A percentile compares a stretch with the other conserved stretches of the same genome.
These are phyloP conservation scores for Seiridium unicorne DNA, from an alignment of 2,329 filamentous ascomycete genomes.

Conservation along the genomic window DNA sequence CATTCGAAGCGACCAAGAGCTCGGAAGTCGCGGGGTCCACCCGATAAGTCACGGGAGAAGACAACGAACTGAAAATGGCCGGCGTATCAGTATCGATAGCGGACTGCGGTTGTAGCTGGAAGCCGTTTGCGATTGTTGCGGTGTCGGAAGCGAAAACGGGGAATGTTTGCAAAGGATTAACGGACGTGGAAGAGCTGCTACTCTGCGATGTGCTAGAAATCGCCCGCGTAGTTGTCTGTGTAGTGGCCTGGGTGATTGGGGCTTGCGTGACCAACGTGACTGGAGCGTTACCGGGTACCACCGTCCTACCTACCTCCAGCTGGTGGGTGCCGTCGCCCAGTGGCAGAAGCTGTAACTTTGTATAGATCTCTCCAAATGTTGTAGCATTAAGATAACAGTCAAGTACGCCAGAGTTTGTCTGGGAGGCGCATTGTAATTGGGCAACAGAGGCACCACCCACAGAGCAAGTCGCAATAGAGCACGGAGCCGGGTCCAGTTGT, in stretches of 20 bases:
- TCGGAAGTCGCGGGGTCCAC: neutral
- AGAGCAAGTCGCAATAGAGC: neutral
- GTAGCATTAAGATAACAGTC: neutral
- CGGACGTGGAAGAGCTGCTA: neutral
- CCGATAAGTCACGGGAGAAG: neutral
- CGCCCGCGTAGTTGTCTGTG: neutral
- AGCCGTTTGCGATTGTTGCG: neutral
- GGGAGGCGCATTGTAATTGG: neutral
- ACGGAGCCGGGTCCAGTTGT: neutral
- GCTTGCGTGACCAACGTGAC: neutral
- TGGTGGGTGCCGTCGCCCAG: neutral
- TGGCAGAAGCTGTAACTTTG: neutral
- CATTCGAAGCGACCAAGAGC: neutral
- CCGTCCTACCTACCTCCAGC: neutral
- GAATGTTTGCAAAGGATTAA: neutral
- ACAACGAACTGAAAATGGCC: neutral
- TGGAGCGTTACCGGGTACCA: neutral
- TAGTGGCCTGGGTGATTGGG: neutral
- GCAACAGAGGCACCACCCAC: neutral
- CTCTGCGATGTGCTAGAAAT: neutral
- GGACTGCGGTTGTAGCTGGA: neutral
- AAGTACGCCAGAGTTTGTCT: neutral
- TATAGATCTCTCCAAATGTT: neutral
- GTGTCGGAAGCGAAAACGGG: neutral
- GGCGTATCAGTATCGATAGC: neutral